Percentiles rank a stretch among this genome's conserved stretches.
These are phyloP conservation scores for Artemisia tridentata DNA, from an alignment of 129 eudicot species.

Conservation along the genomic window DNA sequence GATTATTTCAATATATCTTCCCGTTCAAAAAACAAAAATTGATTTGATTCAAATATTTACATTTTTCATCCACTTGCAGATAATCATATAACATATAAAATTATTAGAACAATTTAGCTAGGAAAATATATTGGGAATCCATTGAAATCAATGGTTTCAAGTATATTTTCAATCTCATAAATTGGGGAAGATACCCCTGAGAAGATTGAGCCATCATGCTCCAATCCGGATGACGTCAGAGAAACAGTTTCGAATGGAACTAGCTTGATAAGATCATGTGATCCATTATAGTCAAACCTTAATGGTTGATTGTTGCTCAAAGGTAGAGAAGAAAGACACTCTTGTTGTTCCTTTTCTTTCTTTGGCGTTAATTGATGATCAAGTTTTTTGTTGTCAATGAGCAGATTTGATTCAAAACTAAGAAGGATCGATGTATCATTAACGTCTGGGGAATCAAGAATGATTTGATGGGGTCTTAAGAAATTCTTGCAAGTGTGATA, in stretches of 20 bases:
- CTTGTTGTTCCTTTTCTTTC: not conserved
- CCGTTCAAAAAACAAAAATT: no score
- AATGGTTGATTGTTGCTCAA: not conserved
- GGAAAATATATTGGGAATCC: slow-evolving; percentile 8
- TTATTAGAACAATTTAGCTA: not conserved
- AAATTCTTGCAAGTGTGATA: slow-evolving; percentile 6
- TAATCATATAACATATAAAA: not conserved
- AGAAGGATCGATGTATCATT: slow-evolving; percentile 1
- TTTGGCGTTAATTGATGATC: not conserved
- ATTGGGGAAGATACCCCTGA: slow-evolving; percentile 32
- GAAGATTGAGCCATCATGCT: slow-evolving; percentile 33
- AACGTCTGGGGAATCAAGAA: not conserved
- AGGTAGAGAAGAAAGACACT: not conserved
- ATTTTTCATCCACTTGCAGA: no score
- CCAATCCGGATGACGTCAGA: slow-evolving; percentile 20
- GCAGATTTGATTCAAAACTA: slow-evolving; percentile 1
- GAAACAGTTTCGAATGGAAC: slow-evolving; percentile 18
- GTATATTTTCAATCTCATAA: slow-evolving; percentile 21
- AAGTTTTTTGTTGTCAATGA: not conserved
- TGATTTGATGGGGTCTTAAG: not conserved
- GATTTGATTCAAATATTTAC: no score
- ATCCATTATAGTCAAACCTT: not conserved
- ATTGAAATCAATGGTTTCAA: slow-evolving; percentile 13
- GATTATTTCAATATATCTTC: no score
- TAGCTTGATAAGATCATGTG: not conserved